Evolutionary conservation across 208 protist species (phyloP), one percentile per base, ranked within the genome.

Genomic region (Wallacemonas sp.): DNA sequence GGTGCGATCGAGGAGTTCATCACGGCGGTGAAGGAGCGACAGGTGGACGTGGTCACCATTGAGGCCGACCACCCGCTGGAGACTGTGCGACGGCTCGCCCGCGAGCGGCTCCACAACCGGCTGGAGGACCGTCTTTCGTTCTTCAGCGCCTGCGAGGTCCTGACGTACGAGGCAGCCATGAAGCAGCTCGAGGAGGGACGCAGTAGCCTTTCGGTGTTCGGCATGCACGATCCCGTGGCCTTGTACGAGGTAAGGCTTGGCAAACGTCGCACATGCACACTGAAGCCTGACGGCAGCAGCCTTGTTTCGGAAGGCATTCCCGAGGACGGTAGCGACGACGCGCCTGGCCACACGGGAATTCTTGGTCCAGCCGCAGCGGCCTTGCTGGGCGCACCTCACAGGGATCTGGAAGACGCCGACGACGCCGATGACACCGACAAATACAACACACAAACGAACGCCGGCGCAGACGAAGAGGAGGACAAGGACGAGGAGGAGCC

Each of bases 111-210:
- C 5, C 66, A 67, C 22, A 78, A 63, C 10, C 77, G 84, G 26
- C 68, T 97, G 17, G 68, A 71, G 33, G 48, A 93, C 57, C 88
- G 91, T 24, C 78, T 78, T 21, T 97, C 91, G 38, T 72, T 97
- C 66, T 85, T 94, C 32, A 82, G 85, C 52, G 62, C 78, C 4
- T 71, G 80, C 10, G 73, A 92, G 66, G 81, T 97, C 52, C 39
- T 90, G 21, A 32, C 62, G 0, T 89, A 80, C 59, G 88, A 91
- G 13, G 64, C 75, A 33, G 88, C 87, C 6, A 12, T 66, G 45
- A 44, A 55, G 39, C 71, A 80, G 61, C 63, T 93, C 8, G 52
- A 76, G 48, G 45, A 19, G 19, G 91, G 91, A 9, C 54, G 39
- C 53, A 68, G 53, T 22, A 65, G 69, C 61, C 70, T 86, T 36